Evolutionary conservation across 176 grass and related monocot genomes (phyloP).

Genomic region (Avena insularis): DNA sequence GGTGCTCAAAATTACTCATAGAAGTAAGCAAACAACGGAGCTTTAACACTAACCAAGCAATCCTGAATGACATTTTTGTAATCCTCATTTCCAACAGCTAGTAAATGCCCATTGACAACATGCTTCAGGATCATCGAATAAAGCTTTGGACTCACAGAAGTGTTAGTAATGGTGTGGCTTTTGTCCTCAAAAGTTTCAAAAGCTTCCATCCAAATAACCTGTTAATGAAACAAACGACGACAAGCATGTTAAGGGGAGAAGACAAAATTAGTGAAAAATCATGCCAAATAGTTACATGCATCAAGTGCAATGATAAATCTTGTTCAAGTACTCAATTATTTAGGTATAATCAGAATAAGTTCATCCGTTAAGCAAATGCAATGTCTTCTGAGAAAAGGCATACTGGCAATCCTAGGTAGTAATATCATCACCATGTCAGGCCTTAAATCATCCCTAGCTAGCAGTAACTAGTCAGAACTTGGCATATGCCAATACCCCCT

Average conservation of each 20-base stretch:
- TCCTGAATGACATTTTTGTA: neutral
- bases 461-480: neutral
- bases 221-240: neutral
- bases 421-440: neutral
- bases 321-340: neutral
- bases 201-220: neutral
- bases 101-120: neutral
- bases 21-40: neutral
- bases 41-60: neutral
- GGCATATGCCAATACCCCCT: neutral
- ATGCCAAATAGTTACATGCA: neutral
- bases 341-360: neutral
- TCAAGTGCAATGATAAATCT: neutral
- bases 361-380: neutral
- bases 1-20: neutral
- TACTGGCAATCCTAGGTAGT: neutral
- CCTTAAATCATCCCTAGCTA: slow-evolving; percentile 7
- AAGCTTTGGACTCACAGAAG: neutral
- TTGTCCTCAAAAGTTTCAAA: neutral
- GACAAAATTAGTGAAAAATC: neutral
- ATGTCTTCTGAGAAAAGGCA: neutral
- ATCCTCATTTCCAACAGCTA: neutral
- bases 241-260: neutral
- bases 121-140: neutral
- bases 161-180: neutral